Evolutionary conservation across 768 basidiomycete genomes (phyloP), one percentile per base, ranked within the genome.

Genomic region (Leccinum subgranulosum): DNA sequence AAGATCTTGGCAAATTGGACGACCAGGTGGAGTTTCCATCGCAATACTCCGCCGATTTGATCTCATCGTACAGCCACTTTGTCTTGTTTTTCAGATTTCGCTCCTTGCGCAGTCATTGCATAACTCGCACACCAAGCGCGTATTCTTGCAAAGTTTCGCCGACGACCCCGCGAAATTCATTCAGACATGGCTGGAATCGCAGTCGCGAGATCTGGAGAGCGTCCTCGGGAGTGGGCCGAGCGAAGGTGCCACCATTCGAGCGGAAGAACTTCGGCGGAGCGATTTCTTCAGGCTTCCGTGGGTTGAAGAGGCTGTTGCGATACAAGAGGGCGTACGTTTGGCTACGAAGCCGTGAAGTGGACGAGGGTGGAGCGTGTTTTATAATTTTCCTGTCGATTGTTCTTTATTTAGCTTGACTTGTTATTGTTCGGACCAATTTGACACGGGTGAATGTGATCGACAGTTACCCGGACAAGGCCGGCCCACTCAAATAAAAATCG

Each of bases 251-350:
- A 85, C 85, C 2, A 81, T 95, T 10, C 76, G 90, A n/a, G 90
- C 91, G 56, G 94, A 96, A 63, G 94, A 97, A 69, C 74, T 97
- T 54, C 82, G 87, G 60, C 76, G 92, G 52, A 94, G 90, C 66
- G 94, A 97, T 69, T 90, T 94, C 74, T 98, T 97, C 81, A 79
- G 81, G 60, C 72, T 96, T 67, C 91, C 93, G 4, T 98, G 94
- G 94, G 93, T 97, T 12, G 87, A 90, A 64, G 84, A 85, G 77
- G 93, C 92, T 6, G 86, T 94, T 52, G 86, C 88, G 8, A 83
- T 95, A 21, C 88, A 92, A 64, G 92, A 95, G 64, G 91, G 92
- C 0, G 75, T 86, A 69, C 81, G 90, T 34, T 70, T 91, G 53
- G 87, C 87, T 12, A 72, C 80, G 72, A 69, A 79, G 74, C 74